Base-by-base conservation (phyloP, 768 basidiomycete genomes). In the Termitomyces sp. region DNA sequence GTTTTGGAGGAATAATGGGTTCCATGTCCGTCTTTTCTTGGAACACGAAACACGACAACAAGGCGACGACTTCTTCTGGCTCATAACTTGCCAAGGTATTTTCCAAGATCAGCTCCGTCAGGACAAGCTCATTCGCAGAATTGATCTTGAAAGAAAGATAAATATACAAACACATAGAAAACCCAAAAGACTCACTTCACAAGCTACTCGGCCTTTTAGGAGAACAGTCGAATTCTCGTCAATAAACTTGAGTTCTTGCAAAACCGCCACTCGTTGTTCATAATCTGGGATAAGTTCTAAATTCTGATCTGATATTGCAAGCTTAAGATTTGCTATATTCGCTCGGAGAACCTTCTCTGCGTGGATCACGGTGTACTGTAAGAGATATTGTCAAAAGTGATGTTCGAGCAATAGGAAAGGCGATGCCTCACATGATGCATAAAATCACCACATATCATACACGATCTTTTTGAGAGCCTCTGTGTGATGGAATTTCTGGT, bases 11-110 rank as follows among this genome's bases (percentile, higher is more conserved):
- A 52, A 99, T 79, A 3, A 80, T 71, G 22, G 97, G 95, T 64
- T 95, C 93, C 8, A 86, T 79, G 8, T 97, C 94, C 14, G 95
- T 94, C 76, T 97, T 98, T 70, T 99, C 97, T 71, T 98, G 97
- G 72, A 99, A 99, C 42, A 99, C 89, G 69, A 99, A 98, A 68
- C 91, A 91, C 4, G 96, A 98, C 5, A 99, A 81, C 27, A 99
- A 80, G 2, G 97, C 95, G 40, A 96, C 97, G 51, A 96, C 93
- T 74, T 98, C 97, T 71, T 94, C 93, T 0, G 97, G 93, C 46
- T 94, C 94, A 69, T 92, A 98, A 14, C 78, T 76, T 6, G 93
- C 93, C 30, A 98, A 78, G 0, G 91, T 90, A 68, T 99, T 99
- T 68, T 99, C 97, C 52, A 98, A 81, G 55, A 99, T 96, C 51